Evolutionary conservation across 1,284 basidiomycete genomes (phyloP).

Genomic region (Fistulina hepatica): DNA sequence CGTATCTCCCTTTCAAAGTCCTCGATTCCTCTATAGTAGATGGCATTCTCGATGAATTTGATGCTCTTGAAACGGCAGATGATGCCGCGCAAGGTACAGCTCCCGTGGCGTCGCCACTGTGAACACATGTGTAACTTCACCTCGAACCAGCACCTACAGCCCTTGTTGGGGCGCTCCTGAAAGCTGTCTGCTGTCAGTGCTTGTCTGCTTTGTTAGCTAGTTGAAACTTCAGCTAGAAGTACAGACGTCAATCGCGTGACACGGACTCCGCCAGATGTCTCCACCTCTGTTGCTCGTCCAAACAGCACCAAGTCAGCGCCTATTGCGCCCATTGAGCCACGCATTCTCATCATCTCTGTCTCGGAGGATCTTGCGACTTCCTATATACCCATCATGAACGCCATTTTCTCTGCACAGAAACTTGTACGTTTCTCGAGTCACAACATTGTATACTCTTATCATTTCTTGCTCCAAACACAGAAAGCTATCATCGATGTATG

Average conservation of each 20-base stretch:
- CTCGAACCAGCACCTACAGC: conserved; percentile 46
- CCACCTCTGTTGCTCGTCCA: conserved; percentile 22
- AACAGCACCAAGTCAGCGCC: conserved; percentile 28
- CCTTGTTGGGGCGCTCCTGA: conserved; percentile 79
- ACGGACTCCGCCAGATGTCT: conserved; percentile 25
- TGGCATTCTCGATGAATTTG: conserved; percentile 52
- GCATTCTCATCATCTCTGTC: conserved; percentile 87
- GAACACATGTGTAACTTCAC: conserved; percentile 9
- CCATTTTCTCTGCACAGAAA: conserved; percentile 98
- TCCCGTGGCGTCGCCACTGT: conserved; percentile 7
- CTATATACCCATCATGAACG: conserved; percentile 98
- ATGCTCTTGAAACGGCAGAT: conserved; percentile 31
- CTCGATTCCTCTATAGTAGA: conserved; percentile 60
- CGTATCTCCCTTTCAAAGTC: conserved; percentile 72
- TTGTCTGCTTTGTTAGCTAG: background rate
- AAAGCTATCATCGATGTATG: conserved; percentile 95
- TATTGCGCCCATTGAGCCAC: conserved; percentile 55
- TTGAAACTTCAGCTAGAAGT: background rate
- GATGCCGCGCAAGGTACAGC: conserved; percentile 39
- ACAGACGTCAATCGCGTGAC: conserved; percentile 78
- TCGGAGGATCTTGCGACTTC: conserved; percentile 81
- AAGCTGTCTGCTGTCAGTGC: conserved; percentile 78
- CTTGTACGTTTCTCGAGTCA: conserved; percentile 41
- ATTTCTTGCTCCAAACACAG: conserved; percentile 29
- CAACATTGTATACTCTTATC: conserved; percentile 3